phyloP scores from a whole-genome alignment of 257 asterid genomes.

The Petunia secreta region DNA sequence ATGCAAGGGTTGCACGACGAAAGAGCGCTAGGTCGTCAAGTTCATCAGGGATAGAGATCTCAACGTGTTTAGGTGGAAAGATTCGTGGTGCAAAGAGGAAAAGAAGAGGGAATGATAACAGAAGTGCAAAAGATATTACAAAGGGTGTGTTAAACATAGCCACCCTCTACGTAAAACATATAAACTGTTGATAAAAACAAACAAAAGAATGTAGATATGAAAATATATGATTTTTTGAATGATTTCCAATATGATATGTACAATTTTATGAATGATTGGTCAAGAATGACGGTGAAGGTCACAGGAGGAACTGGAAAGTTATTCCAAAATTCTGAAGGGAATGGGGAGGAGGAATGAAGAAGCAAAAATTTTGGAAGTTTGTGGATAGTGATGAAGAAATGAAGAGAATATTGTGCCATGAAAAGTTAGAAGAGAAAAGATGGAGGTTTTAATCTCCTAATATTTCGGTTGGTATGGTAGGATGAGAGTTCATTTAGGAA shows the following conservation, averaged over 20 bases:
- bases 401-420: not conserved
- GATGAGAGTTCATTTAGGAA: slow-evolving; percentile 16
- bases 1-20: slow-evolving; percentile 59
- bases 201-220: not conserved
- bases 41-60: slow-evolving; percentile 65
- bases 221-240: not conserved
- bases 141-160: slow-evolving; percentile 58
- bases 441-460: slow-evolving; percentile 15
- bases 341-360: not conserved
- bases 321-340: not conserved
- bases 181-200: not conserved
- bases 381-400: slow-evolving; percentile 1
- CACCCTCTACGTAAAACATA: slow-evolving; percentile 14
- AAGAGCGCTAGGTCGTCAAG: slow-evolving; percentile 70
- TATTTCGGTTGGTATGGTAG: not conserved
- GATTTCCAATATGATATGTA: not conserved
- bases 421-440: not conserved
- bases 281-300: not conserved
- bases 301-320: not conserved
- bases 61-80: slow-evolving; percentile 47
- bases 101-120: slow-evolving; percentile 60
- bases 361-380: not conserved
- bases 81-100: slow-evolving; percentile 54
- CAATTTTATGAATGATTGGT: not conserved
- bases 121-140: slow-evolving; percentile 46